Evolutionary conservation across 106 monocot genomes (phyloP), one percentile per base, ranked within the genome.

Genomic region (Dendrobium chrysotoxum): DNA sequence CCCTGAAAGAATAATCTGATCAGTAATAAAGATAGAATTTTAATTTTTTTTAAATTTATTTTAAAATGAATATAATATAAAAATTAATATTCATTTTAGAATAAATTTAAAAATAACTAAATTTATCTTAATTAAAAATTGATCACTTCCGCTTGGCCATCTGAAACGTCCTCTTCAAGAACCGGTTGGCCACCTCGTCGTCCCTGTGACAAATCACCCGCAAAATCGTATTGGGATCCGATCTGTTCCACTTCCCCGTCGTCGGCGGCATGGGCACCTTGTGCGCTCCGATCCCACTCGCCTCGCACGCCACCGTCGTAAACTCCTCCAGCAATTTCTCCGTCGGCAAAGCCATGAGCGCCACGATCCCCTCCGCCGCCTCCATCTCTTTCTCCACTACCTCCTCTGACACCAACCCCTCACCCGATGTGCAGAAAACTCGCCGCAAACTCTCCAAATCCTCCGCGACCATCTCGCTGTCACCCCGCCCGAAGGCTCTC

Each of bases 141-240:
- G 26, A 10, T 88, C 83, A 88, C 77, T 84, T 77, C 83, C 89
- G 83, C 79, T 85, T 92, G 8, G 91, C 79, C 77, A 92, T 55
- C 79, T 92, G 88, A 73, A 92, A 89, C 8, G 84, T 75, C 41
- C 80, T 83, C 81, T 91, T 91, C 75, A 91, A 53, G 85, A 89
- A 91, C 40, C 79, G 67, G 80, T 80, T 88, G 0, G 91, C 83
- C 44, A 50, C 39, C 31, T 86, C 84, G 39, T 91, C 91, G 13
- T 91, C 75, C 18, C 91, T 78, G 76, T 89, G 86, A 75, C 88
- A 91, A 35, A 91, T 64, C 79, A 91, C 91, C 77, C 91, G 65
- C 10, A 91, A 75, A 54, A 87, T 42, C 15, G 91, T 91, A 58
- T 89, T 88, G 4, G 91, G 91, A 26, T 91, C 91, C 5, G 86